These are phyloP conservation scores for Pythium angustatum DNA, from an alignment of 352 stramenopile genomes.

Conservation along the genomic window DNA sequence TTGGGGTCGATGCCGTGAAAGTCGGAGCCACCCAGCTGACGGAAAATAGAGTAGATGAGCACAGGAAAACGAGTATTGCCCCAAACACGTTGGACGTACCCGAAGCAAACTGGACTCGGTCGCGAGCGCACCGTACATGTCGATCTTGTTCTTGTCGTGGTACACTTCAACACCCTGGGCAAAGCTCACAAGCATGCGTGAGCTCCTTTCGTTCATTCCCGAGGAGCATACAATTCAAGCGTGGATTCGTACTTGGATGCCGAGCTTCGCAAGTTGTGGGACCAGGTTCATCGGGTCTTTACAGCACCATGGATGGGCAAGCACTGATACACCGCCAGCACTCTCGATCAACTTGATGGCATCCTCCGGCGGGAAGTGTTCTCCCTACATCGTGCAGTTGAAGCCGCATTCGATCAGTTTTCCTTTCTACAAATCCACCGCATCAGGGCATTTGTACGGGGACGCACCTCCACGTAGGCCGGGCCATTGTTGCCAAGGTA, in stretches of 20 bases:
- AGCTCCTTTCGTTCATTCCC: too few species aligned
- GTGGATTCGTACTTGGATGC: slow-evolving; percentile 76
- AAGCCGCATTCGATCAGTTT: neutral
- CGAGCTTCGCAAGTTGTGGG: slow-evolving; percentile 65
- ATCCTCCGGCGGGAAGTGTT: slow-evolving; percentile 83
- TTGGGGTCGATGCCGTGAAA: slow-evolving; percentile 81
- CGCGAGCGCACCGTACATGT: slow-evolving; percentile 77
- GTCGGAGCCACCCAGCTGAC: slow-evolving; percentile 83
- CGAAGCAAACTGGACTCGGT: slow-evolving; percentile 71
- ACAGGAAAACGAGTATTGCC: neutral
- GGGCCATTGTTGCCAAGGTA: slow-evolving; percentile 84
- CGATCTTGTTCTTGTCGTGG: slow-evolving; percentile 78
- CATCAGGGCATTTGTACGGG: too few species aligned
- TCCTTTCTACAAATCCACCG: neutral
- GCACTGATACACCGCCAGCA: slow-evolving; percentile 73
- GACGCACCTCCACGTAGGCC: slow-evolving; percentile 80
- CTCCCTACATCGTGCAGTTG: too few species aligned
- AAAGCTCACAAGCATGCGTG: too few species aligned
- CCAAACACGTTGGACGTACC: slow-evolving; percentile 32
- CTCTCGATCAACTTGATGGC: slow-evolving; percentile 86
- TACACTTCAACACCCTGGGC: slow-evolving; percentile 79
- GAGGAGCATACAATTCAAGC: too few species aligned
- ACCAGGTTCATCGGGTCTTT: slow-evolving; percentile 78
- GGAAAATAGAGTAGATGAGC: too few species aligned
- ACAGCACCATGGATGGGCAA: slow-evolving; percentile 87